phyloP scores from a whole-genome alignment of 1,284 basidiomycete genomes.

The Clitocybe nebularis region DNA sequence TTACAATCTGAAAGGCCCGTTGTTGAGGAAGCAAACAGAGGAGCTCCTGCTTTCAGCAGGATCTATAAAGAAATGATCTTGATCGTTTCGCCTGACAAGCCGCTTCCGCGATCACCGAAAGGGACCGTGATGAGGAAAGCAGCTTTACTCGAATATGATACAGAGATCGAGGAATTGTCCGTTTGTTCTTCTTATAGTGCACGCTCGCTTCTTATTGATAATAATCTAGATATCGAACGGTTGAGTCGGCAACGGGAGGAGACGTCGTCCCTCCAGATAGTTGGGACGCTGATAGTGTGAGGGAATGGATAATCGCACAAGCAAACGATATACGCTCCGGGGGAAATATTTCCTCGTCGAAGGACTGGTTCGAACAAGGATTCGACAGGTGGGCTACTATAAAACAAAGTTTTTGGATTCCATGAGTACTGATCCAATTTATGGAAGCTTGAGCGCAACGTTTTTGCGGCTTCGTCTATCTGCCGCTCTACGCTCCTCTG shows the following conservation, averaged over 20 bases:
- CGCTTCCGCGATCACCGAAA: slow-evolving; percentile 15
- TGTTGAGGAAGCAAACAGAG: slow-evolving; percentile 39
- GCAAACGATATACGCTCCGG: slow-evolving; percentile 20
- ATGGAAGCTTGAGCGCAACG: slow-evolving; percentile 27
- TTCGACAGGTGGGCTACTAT: slow-evolving; percentile 31
- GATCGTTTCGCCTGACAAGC: slow-evolving; percentile 12
- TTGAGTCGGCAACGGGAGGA: slow-evolving; percentile 21
- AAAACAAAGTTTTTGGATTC: background rate
- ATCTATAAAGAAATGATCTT: slow-evolving; percentile 23
- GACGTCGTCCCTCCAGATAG: slow-evolving; percentile 21
- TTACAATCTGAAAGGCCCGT: no score
- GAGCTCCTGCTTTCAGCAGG: slow-evolving; percentile 31
- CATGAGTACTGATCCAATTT: background rate
- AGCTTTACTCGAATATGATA: slow-evolving; percentile 9
- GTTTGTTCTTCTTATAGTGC: background rate
- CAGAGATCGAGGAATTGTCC: slow-evolving; percentile 13
- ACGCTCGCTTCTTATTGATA: background rate
- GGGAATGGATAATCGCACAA: slow-evolving; percentile 28
- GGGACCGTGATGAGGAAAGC: slow-evolving; percentile 17
- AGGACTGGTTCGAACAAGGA: slow-evolving; percentile 35
- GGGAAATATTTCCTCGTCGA: slow-evolving; percentile 15
- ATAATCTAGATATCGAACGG: slow-evolving; percentile 25
- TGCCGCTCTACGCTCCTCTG: slow-evolving; percentile 20
- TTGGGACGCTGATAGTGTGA: slow-evolving; percentile 21
- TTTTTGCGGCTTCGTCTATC: slow-evolving; percentile 29